Base-by-base conservation (phyloP, 768 basidiomycete species). In the Russula olivacea region DNA sequence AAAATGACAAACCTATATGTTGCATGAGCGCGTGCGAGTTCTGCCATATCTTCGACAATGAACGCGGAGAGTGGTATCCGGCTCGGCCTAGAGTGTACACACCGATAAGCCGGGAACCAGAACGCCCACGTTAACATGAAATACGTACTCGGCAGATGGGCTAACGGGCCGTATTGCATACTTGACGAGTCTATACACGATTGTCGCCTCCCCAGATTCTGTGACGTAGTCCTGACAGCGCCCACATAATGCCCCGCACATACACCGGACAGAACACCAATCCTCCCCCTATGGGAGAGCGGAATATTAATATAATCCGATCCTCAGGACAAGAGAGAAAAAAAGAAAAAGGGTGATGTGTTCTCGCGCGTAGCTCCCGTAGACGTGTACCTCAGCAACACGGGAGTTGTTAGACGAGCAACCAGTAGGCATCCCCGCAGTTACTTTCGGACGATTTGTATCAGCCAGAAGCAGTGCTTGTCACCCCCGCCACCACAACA, bases 391-490 rank as follows among this genome's bases (percentile, higher is more conserved):
- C 89, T 91, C 76, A 70, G 70, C 79, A 79, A 78, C 79, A 80
- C 76, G 85, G 83, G 88, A 87, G 92, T 94, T 95, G 93, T 95
- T 92, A 83, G 80, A 77, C 78, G 81, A 83, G 84, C 71, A 76
- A 76, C 73, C 64, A 66, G 70, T 61, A 64, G 58, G 55, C 68
- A 32, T 48, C 45, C 41, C 58, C 58, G 68, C 65, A n/a, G 48
- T 88, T 77, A 51, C 76, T 96, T 70, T 97, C 72, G 95, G 95
- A 91, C 89, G 81, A 67, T 76, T 89, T 88, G 93, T 95, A 98
- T 98, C 95, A 86, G 88, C 89, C 90, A 76, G 75, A 76, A 69
- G 64, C 66, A 72, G n/a, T 55, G 73, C 76, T 73, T 73, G 73
- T 71, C 68, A 68, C 63, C 66, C 61, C 69, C 71, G 69, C 70